Percentiles rank a stretch among this genome's conserved stretches.
Conservation (phyloP, 305 asterid species). For the Fraxinus sp. region DNA sequence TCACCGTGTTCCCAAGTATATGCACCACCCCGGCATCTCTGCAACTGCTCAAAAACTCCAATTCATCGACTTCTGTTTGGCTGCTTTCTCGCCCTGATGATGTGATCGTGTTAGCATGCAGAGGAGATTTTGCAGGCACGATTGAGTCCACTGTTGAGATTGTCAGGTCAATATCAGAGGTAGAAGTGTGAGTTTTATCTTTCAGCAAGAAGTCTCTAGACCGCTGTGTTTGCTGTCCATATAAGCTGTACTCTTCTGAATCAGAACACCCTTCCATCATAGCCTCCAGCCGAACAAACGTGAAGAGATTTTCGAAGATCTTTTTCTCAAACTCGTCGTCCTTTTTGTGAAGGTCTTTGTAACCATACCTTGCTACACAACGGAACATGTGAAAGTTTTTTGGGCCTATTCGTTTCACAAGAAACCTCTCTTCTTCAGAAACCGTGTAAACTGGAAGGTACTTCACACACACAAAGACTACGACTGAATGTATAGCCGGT, state of each 20-base stretch:
- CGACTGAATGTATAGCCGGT: slow-evolving; percentile 86
- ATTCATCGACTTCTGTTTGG: slow-evolving; percentile 67
- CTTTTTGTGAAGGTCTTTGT: slow-evolving; percentile 85
- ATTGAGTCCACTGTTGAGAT: slow-evolving; percentile 66
- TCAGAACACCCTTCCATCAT: slow-evolving; percentile 98
- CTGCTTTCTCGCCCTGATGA: slow-evolving; percentile 59
- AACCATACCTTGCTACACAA: slow-evolving; percentile 91
- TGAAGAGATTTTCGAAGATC: slow-evolving; percentile 66
- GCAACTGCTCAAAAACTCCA: slow-evolving; percentile 70
- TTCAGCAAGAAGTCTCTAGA: slow-evolving; percentile 43
- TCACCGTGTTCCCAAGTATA: slow-evolving; percentile 83
- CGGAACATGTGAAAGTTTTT: slow-evolving; percentile 92
- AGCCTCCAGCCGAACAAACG: slow-evolving; percentile 76
- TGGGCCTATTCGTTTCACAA: slow-evolving; percentile 87
- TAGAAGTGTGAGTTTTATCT: slow-evolving; percentile 36
- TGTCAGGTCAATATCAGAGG: slow-evolving; percentile 43
- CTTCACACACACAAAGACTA: slow-evolving; percentile 85
- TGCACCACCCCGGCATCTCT: slow-evolving; percentile 96
- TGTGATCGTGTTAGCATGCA: slow-evolving; percentile 29
- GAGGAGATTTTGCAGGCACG: slow-evolving; percentile 52
- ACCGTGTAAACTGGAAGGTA: slow-evolving; percentile 94
- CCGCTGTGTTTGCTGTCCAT: slow-evolving; percentile 68
- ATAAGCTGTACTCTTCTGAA: slow-evolving; percentile 76
- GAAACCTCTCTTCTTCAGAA: slow-evolving; percentile 81
- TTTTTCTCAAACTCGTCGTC: slow-evolving; percentile 88